Base-by-base conservation (phyloP, 352 stramenopile genomes). In the Phytopythium kandeliae region DNA sequence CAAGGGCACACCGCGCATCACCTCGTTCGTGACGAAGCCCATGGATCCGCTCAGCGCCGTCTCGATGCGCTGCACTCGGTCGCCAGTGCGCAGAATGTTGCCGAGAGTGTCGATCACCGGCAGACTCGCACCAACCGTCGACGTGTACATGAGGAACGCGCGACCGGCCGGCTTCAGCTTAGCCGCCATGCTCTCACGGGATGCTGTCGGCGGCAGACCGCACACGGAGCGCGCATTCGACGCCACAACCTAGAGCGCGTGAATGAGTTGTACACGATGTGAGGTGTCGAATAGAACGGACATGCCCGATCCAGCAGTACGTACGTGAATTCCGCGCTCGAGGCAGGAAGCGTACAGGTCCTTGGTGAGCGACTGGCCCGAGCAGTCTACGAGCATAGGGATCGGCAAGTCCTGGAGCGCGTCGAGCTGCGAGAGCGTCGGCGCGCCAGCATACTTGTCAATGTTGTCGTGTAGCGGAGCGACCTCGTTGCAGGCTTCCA, bases 111-210 rank as follows among this genome's bases (percentile, higher is more conserved):
- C 76, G 30, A 92, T 58, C 13, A 92, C 74, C 0, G 81, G 81
- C 6, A 92, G 34, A 52, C 71, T 86, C 26, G 78, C 81, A 10
- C 68, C 77, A 48, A 92, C 80, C 10, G 79, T 88, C 10, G 81
- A 89, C 22, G 80, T 85, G 69, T 89, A 90, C 71, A 92, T 78
- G 58, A 89, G 73, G 50, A 86, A 92, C 11, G 78, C 75, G 22
- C 77, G 80, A 0, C 75, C 77, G 12, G 62, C 54, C 58, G 65
- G 59, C 9, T 41, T 28, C 13, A 44, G 57, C 9, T 67, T 74
- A 1, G 70, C 75, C 12, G 74, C 71, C 3, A 86, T 65, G 56
- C 73, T 84, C 43, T 85, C 75, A 11, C 73, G 72, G 7, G 73
- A 85, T 31, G 74, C 65, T 0, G 77, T 86, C 13, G 65, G 56